A percentile compares a stretch with the other conserved stretches of the same genome.
Evolutionary conservation across 768 basidiomycete genomes (phyloP).

Genomic region (Gloeophyllum trabeum): DNA sequence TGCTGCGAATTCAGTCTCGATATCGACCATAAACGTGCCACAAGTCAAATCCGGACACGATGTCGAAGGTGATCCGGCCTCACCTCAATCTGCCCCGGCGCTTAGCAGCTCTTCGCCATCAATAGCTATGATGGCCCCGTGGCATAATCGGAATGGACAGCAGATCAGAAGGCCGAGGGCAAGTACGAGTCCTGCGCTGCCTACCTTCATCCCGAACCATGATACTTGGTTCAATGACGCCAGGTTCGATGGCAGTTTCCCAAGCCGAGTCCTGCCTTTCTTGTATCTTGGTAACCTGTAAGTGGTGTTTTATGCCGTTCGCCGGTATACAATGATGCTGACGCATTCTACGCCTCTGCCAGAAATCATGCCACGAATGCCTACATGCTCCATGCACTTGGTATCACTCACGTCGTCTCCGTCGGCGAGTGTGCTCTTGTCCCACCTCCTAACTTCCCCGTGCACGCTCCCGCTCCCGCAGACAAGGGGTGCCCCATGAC

Average conservation of each 20-base stretch:
- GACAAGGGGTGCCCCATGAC: conserved; percentile 21
- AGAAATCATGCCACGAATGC: conserved; percentile 92
- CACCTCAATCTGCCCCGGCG: background rate
- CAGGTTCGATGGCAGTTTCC: conserved; percentile 92
- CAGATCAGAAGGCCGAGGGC: conserved; percentile 46
- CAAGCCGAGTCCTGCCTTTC: conserved; percentile 85
- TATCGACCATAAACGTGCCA: no score
- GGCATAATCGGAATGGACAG: conserved; percentile 18
- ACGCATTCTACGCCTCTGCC: conserved; percentile 1
- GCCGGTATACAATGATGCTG: background rate
- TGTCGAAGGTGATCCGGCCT: background rate
- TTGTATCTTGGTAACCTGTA: conserved; percentile 92
- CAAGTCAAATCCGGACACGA: background rate
- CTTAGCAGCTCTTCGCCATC: background rate
- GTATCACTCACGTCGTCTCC: conserved; percentile 94
- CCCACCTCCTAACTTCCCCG: conserved; percentile 48
- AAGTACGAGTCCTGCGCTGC: conserved; percentile 56
- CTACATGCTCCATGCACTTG: conserved; percentile 91
- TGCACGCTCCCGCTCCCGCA: conserved; percentile 2
- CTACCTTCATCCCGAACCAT: conserved; percentile 57
- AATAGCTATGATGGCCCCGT: conserved; percentile 3
- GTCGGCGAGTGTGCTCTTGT: conserved; percentile 91
- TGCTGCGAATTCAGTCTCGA: background rate
- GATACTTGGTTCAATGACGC: conserved; percentile 93
- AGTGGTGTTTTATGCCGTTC: conserved; percentile 23